phyloP scores from a whole-genome alignment of 2,329 filamentous ascomycete genomes.

The Alternaria consortialis region DNA sequence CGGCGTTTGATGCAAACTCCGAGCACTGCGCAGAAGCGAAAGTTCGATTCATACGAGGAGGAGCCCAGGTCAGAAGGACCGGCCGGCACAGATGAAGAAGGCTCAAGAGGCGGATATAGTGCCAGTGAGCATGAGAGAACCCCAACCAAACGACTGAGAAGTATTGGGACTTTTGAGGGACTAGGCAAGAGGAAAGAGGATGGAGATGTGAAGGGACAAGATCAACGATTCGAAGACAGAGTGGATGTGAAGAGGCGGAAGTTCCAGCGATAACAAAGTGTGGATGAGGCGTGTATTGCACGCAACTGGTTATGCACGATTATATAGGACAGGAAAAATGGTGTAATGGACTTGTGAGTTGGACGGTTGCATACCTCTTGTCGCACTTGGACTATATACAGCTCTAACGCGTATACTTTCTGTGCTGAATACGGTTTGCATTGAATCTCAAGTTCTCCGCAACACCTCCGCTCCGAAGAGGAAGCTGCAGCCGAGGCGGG shows the following conservation, averaged over 20 bases:
- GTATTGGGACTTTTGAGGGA: slow-evolving; percentile 36
- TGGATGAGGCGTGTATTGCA: neutral
- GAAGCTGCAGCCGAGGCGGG: slow-evolving; percentile 39
- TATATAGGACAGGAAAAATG: neutral
- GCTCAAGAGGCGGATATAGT: slow-evolving; percentile 15
- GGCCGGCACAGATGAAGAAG: slow-evolving; percentile 26
- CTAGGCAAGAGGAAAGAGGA: slow-evolving; percentile 32
- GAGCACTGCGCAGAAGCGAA: slow-evolving; percentile 47
- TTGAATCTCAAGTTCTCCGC: slow-evolving; percentile 2
- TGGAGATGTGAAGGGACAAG: slow-evolving; percentile 3
- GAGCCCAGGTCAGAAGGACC: slow-evolving; percentile 28
- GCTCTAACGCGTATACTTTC: neutral
- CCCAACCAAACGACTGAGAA: slow-evolving; percentile 39
- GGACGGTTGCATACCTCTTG: neutral
- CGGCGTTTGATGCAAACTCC: slow-evolving; percentile 45
- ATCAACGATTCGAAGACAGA: slow-evolving; percentile 18
- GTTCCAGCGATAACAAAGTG: slow-evolving; percentile 7
- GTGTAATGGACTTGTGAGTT: neutral
- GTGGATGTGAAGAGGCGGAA: slow-evolving; percentile 30
- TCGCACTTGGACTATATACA: neutral
- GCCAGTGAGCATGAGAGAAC: slow-evolving; percentile 27
- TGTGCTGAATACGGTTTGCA: neutral
- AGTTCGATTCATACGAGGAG: slow-evolving; percentile 40
- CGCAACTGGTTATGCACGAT: neutral
- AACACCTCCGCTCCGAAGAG: slow-evolving; percentile 18